Conservation (phyloP, 176 grass and related monocot genomes). For the Alloteropsis semialata region DNA sequence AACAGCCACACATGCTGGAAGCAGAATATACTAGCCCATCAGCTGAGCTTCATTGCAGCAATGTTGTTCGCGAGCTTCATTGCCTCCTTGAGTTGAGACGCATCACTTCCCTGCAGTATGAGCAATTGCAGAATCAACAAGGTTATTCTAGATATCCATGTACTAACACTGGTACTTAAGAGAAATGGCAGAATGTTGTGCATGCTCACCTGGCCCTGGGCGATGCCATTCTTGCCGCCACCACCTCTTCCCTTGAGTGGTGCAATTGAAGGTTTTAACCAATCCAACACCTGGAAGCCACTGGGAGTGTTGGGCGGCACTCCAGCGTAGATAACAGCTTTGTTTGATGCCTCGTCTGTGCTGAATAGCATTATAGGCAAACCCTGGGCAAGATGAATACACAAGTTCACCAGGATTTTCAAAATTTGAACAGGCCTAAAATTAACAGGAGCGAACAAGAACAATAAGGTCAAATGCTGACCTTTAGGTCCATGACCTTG, state of each 20-base stretch:
- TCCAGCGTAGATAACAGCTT: conserved; percentile 75
- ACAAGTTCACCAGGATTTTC: neutral
- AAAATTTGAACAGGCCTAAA: neutral
- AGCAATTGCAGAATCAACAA: neutral
- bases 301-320: conserved; percentile 48
- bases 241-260: conserved; percentile 85
- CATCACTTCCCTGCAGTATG: conserved; percentile 67
- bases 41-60: conserved; percentile 73
- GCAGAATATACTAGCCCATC: too few relatives aligned
- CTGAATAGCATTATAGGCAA: conserved; percentile 91
- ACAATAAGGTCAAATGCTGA: conserved; percentile 2
- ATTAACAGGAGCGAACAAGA: neutral
- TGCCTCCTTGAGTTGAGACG: conserved; percentile 60
- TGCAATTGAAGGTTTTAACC: conserved; percentile 71
- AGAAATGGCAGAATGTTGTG: neutral
- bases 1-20: too few relatives aligned
- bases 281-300: conserved; percentile 75
- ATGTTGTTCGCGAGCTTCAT: conserved; percentile 70
- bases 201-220: conserved; percentile 77
- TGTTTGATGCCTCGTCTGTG: conserved; percentile 64
- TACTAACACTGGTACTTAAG: neutral
- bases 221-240: conserved; percentile 80
- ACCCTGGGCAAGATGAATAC: conserved; percentile 39
- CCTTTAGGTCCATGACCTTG: conserved; percentile 73
- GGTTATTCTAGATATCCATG: neutral